A percentile compares a stretch with the other conserved stretches of the same genome.
phyloP scores from a whole-genome alignment of 2,329 filamentous ascomycete genomes.

The Apiospora phragmitis region DNA sequence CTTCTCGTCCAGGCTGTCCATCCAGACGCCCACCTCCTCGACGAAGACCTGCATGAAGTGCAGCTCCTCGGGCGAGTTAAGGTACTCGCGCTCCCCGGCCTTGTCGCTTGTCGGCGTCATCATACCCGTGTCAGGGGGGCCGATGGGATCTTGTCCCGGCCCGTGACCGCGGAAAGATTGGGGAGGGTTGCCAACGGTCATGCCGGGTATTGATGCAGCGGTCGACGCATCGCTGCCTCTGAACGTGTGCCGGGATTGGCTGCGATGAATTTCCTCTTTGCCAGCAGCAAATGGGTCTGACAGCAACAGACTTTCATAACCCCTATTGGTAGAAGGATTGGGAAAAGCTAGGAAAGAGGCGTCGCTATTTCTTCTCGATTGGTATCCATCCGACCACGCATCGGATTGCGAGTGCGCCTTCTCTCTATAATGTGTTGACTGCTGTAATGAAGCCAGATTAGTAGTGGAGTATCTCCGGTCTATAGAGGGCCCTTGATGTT shows the following conservation, averaged over 20 bases:
- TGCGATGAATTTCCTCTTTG: constrained; percentile 27
- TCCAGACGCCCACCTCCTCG: constrained; percentile 88
- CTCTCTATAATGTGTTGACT: neutral
- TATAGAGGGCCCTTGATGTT: constrained; percentile 20
- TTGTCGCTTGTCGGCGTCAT: constrained; percentile 44
- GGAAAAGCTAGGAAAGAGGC: constrained; percentile 27
- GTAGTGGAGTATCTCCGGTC: constrained; percentile 24
- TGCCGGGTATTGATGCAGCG: constrained; percentile 38
- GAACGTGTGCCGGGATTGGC: constrained; percentile 26
- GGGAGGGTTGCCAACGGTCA: constrained; percentile 35
- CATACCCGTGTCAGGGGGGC: constrained; percentile 31
- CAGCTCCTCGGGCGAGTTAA: constrained; percentile 76
- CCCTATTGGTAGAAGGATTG: constrained; percentile 24
- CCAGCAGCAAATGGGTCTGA: constrained; percentile 23
- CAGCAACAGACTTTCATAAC: constrained; percentile 23
- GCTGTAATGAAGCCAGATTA: constrained; percentile 10
- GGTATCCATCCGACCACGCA: constrained; percentile 23
- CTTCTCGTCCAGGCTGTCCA: constrained; percentile 84
- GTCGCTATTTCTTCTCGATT: constrained; percentile 29
- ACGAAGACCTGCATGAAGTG: constrained; percentile 92
- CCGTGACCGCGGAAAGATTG: constrained; percentile 25
- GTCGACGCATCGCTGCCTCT: constrained; percentile 40
- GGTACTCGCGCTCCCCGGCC: constrained; percentile 55
- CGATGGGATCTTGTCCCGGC: constrained; percentile 26
- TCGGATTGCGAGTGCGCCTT: constrained; percentile 26